These are phyloP conservation scores for Apiotrichum mycotoxinovorans DNA, from an alignment of 1,284 basidiomycete species.

Conservation along the genomic window DNA sequence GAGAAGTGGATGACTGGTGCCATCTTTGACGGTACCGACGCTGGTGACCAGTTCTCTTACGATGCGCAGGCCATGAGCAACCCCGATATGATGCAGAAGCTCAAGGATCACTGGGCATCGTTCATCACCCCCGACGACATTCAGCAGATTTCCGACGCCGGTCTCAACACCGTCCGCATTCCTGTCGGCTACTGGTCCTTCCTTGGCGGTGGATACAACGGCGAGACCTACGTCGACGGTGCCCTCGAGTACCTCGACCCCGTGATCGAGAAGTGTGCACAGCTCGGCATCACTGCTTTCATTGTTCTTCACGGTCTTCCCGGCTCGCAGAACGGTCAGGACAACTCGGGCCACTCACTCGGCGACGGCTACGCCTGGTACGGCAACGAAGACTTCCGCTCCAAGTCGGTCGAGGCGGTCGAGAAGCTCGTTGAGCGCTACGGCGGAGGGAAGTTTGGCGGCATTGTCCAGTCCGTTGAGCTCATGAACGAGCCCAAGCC, in stretches of 20 bases:
- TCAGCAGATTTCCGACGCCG: conserved; percentile 53
- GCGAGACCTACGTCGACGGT: conserved; percentile 60
- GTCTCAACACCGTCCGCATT: conserved; percentile 47
- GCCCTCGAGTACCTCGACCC: conserved; percentile 51
- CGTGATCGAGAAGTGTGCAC: conserved; percentile 73
- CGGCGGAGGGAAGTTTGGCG: conserved; percentile 2
- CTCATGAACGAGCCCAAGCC: conserved; percentile 13
- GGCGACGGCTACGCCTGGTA: conserved; percentile 67
- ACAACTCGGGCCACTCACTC: conserved; percentile 71
- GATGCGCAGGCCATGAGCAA: conserved; percentile 36
- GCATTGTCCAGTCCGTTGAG: conserved; percentile 45
- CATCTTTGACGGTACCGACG: conserved; percentile 39
- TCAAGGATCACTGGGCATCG: conserved; percentile 35
- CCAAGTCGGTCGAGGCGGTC: conserved; percentile 18
- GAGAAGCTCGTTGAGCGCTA: conserved; percentile 51
- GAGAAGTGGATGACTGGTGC: conserved; percentile 50
- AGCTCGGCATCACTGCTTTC: conserved; percentile 73
- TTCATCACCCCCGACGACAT: conserved; percentile 63
- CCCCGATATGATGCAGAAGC: conserved; percentile 29
- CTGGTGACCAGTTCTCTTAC: conserved; percentile 46
- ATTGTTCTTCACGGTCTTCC: conserved; percentile 68
- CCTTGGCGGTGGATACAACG: conserved; percentile 1
- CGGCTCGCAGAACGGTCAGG: conserved; percentile 73
- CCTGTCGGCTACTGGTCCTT: conserved; percentile 34
- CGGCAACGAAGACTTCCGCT: conserved; percentile 50